A percentile compares a stretch with the other conserved stretches of the same genome.
Conservation (phyloP, 352 stramenopile genomes). For the Aphanomyces stellatus region DNA sequence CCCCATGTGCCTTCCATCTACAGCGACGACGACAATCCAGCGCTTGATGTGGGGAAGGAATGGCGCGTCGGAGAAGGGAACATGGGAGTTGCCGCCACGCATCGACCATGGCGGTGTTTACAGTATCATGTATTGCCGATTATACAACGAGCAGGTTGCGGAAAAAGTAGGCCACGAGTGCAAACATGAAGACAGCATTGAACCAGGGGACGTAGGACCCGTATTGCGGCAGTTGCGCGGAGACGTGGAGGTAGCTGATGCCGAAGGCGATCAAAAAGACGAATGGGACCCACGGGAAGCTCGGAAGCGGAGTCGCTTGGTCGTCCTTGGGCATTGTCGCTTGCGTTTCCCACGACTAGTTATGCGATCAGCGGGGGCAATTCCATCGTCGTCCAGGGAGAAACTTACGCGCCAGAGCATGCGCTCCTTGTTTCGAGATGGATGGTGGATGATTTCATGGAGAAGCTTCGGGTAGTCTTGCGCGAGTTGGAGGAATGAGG, state of each 20-base stretch:
- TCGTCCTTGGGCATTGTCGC: not conserved
- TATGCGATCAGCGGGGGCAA: not conserved
- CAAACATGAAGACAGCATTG: not conserved
- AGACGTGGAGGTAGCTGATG: not conserved
- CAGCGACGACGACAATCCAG: no score
- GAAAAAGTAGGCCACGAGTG: not conserved
- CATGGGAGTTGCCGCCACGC: no score
- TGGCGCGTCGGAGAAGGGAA: no score
- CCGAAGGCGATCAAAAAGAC: slow-evolving; percentile 4
- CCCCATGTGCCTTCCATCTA: no score
- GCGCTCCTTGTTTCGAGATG: slow-evolving; percentile 5
- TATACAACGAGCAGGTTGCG: not conserved
- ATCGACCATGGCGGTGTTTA: no score
- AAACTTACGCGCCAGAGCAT: slow-evolving; percentile 5
- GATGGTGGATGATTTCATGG: slow-evolving; percentile 17
- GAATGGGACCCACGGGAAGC: not conserved
- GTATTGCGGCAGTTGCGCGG: not conserved
- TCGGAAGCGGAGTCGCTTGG: not conserved
- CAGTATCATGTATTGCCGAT: no score
- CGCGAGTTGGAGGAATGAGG: slow-evolving; percentile 8
- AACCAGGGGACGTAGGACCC: not conserved
- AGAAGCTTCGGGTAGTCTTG: slow-evolving; percentile 8
- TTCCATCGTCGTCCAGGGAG: not conserved
- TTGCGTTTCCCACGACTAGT: not conserved
- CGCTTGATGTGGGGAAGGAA: no score